phyloP scores from a whole-genome alignment of 2,329 filamentous ascomycete genomes.

The Colletotrichum chlorophyti region DNA sequence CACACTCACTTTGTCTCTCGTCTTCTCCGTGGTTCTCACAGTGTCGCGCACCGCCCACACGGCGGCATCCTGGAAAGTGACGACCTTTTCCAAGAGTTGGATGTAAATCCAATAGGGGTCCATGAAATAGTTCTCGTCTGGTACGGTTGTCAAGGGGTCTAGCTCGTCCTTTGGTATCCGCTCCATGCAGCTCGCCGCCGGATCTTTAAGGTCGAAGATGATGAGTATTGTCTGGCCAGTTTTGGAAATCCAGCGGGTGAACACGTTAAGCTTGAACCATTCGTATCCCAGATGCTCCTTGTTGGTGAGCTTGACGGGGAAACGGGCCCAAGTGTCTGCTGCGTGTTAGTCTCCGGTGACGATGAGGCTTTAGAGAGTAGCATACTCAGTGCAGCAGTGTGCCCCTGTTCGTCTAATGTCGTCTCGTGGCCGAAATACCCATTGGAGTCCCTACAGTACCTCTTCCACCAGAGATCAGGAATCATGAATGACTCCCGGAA shows the following conservation, averaged over 20 bases:
- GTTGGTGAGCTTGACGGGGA: slow-evolving; percentile 36
- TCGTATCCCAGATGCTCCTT: slow-evolving; percentile 32
- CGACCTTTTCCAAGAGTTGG: slow-evolving; percentile 38
- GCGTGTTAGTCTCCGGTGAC: not conserved
- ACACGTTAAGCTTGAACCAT: slow-evolving; percentile 45
- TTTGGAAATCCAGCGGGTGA: slow-evolving; percentile 34
- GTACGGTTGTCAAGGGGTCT: slow-evolving; percentile 5
- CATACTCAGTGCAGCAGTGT: slow-evolving; percentile 31
- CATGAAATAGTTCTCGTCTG: not conserved
- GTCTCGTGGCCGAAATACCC: slow-evolving; percentile 45
- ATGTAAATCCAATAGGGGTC: slow-evolving; percentile 47
- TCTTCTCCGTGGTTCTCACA: slow-evolving; percentile 42
- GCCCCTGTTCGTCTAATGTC: slow-evolving; percentile 20
- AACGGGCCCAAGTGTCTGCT: slow-evolving; percentile 41
- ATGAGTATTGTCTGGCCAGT: slow-evolving; percentile 36
- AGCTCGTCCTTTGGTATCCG: slow-evolving; percentile 7
- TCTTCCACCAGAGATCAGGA: slow-evolving; percentile 44
- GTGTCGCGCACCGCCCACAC: slow-evolving; percentile 47
- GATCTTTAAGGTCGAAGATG: slow-evolving; percentile 37
- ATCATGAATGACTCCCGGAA: slow-evolving; percentile 36
- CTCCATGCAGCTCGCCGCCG: slow-evolving; percentile 1
- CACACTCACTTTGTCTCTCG: not conserved
- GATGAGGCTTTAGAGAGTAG: not conserved
- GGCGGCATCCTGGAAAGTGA: slow-evolving; percentile 39
- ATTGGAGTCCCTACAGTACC: slow-evolving; percentile 41